These are phyloP conservation scores for Thermothelomyces thermophilus DNA, from an alignment of 2,329 filamentous ascomycete genomes.

Conservation along the genomic window DNA sequence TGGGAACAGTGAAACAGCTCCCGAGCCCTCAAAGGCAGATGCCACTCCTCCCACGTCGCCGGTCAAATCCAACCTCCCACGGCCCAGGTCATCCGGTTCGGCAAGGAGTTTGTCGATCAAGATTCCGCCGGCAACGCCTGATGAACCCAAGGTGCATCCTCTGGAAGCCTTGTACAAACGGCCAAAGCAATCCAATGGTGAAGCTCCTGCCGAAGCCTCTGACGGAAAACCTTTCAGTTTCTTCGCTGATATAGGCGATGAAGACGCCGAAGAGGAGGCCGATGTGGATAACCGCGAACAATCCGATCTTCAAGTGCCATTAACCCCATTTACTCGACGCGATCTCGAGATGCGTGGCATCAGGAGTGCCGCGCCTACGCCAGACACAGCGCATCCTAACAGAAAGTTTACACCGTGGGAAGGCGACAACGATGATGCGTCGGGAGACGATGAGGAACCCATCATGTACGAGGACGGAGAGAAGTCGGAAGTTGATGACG, in stretches of 20 bases:
- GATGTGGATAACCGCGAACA: conserved; percentile 40
- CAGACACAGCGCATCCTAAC: conserved; percentile 77
- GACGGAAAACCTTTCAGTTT: conserved; percentile 67
- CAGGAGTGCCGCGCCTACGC: conserved; percentile 89
- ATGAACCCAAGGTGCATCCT: conserved; percentile 61
- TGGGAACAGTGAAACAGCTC: neutral
- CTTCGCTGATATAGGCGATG: conserved; percentile 52
- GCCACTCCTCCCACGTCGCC: conserved; percentile 17
- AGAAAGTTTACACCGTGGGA: conserved; percentile 56
- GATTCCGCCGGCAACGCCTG: conserved; percentile 43
- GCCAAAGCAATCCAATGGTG: conserved; percentile 39
- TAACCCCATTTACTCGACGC: conserved; percentile 75
- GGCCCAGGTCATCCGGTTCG: conserved; percentile 47
- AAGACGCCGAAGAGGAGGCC: conserved; percentile 29
- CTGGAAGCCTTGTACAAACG: conserved; percentile 90
- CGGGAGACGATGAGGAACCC: conserved; percentile 39
- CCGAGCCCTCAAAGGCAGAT: neutral
- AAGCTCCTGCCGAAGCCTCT: conserved; percentile 31
- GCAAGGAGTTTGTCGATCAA: conserved; percentile 48
- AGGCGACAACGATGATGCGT: conserved; percentile 38
- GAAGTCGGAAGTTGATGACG: conserved; percentile 29
- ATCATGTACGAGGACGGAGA: conserved; percentile 23
- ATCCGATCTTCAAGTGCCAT: conserved; percentile 44
- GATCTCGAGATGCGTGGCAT: conserved; percentile 69
- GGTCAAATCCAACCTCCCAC: conserved; percentile 29